These are phyloP conservation scores for Cyclostephanos tholiformis DNA, from an alignment of 108 stramenopile genomes.

Conservation along the genomic window DNA sequence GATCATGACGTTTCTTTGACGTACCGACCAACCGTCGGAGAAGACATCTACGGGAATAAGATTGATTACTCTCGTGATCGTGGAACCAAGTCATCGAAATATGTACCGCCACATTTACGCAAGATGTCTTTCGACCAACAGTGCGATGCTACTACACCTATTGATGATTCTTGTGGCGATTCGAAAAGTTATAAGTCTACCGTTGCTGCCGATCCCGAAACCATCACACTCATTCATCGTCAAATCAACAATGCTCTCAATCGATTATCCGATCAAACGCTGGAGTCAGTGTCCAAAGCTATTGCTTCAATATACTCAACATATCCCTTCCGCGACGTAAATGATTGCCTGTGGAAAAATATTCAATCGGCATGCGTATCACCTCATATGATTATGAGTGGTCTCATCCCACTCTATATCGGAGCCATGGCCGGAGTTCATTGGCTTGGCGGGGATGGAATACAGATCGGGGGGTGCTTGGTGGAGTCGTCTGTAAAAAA, in stretches of 20 bases:
- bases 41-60: slow-evolving; percentile 94
- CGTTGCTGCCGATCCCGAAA: slow-evolving; percentile 34
- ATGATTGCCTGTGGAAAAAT: slow-evolving; percentile 79
- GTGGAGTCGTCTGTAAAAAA: slow-evolving; percentile 64
- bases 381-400: slow-evolving; percentile 71
- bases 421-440: slow-evolving; percentile 79
- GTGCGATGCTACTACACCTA: slow-evolving; percentile 16
- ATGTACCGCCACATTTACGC: slow-evolving; percentile 87
- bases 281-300: slow-evolving; percentile 83
- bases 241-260: slow-evolving; percentile 89
- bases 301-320: slow-evolving; percentile 58
- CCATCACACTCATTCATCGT: slow-evolving; percentile 58
- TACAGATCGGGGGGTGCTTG: slow-evolving; percentile 73
- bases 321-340: slow-evolving; percentile 64
- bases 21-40: slow-evolving; percentile 82
- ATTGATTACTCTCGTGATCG: slow-evolving; percentile 43
- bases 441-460: slow-evolving; percentile 78
- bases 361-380: slow-evolving; percentile 66
- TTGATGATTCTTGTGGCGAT: slow-evolving; percentile 3
- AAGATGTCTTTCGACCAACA: slow-evolving; percentile 28
- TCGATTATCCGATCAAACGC: slow-evolving; percentile 87
- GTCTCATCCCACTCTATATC: slow-evolving; percentile 80
- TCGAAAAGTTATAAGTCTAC: background rate
- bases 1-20: slow-evolving; percentile 74
- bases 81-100: slow-evolving; percentile 53